These are phyloP conservation scores for Exophiala alcalophila DNA, from an alignment of 2,329 filamentous ascomycete species.

Conservation along the genomic window DNA sequence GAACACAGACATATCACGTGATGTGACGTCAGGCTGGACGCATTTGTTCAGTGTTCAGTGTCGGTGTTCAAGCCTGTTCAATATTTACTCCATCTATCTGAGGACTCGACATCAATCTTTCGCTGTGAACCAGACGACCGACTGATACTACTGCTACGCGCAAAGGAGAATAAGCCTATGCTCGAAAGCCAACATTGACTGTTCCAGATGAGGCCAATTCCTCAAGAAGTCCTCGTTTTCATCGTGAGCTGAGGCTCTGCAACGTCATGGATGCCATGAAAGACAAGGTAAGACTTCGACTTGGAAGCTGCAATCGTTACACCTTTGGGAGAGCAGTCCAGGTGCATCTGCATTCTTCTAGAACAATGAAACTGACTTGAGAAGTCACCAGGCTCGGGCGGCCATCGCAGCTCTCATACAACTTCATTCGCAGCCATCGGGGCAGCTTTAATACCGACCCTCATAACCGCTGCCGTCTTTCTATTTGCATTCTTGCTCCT, in stretches of 20 bases:
- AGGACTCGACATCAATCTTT: too few relatives aligned
- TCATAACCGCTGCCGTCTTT: conserved; percentile 45
- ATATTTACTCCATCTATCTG: too few relatives aligned
- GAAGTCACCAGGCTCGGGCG: conserved; percentile 21
- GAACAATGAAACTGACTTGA: conserved; percentile 8
- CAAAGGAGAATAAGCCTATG: too few relatives aligned
- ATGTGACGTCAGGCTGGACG: conserved; percentile 4
- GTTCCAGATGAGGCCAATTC: too few relatives aligned
- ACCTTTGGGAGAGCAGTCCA: background rate
- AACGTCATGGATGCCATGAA: conserved; percentile 18
- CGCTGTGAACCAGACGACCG: too few relatives aligned
- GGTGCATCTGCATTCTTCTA: too few relatives aligned
- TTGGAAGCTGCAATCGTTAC: background rate
- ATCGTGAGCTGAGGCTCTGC: too few relatives aligned
- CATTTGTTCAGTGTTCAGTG: background rate
- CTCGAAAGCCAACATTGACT: too few relatives aligned
- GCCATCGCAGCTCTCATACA: conserved; percentile 34
- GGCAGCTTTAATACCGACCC: conserved; percentile 48
- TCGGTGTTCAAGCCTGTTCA: conserved; percentile 1
- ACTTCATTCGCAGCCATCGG: conserved; percentile 51
- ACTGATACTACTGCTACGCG: too few relatives aligned
- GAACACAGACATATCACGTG: conserved; percentile 9
- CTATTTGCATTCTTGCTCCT: conserved; percentile 47
- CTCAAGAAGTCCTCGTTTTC: too few relatives aligned
- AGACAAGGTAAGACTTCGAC: conserved; percentile 14